Conservation (phyloP, 345 rosid species). For the Brassica incana region DNA sequence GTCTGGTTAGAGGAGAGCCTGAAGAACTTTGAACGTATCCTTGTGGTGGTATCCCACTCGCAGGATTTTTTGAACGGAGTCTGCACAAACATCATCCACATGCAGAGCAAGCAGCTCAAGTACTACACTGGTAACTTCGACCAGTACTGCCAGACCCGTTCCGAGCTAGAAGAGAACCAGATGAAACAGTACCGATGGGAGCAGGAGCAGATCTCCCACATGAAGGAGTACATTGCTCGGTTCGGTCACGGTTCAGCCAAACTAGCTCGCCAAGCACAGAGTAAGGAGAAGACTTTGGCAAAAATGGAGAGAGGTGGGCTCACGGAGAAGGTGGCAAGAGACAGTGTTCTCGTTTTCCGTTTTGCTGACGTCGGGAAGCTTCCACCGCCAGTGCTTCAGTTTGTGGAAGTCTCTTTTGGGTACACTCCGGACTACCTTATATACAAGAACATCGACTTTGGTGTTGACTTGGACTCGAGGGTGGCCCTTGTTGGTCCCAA, state of each 20-base stretch:
- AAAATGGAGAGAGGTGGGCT: constrained; percentile 99
- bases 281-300: constrained; percentile 97
- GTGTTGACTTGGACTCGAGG: not conserved
- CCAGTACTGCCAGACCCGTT: constrained; percentile 93
- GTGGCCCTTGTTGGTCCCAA: not conserved
- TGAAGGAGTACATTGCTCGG: constrained; percentile 99
- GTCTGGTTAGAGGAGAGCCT: constrained; percentile 96
- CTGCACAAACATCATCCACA: constrained; percentile 95
- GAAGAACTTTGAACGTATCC: constrained; percentile 91
- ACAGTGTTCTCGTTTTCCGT: constrained; percentile 80
- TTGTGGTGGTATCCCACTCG: constrained; percentile 93
- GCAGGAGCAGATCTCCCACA: constrained; percentile 95
- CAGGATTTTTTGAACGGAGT: constrained; percentile 98
- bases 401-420: not conserved
- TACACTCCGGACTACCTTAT: not conserved
- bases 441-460: not conserved
- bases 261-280: constrained; percentile 98
- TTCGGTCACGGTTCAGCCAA: constrained; percentile 99
- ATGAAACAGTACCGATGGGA: constrained; percentile 99
- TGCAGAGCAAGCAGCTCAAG: constrained; percentile 88
- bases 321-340: constrained; percentile 76
- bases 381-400: constrained; percentile 75
- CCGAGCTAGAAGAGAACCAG: constrained; percentile 95
- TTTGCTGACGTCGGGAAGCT: constrained; percentile 96
- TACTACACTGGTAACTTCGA: constrained; percentile 86